Conservation (phyloP, 805 yeast genomes). For the Ogataea nakhonphanomensis region DNA sequence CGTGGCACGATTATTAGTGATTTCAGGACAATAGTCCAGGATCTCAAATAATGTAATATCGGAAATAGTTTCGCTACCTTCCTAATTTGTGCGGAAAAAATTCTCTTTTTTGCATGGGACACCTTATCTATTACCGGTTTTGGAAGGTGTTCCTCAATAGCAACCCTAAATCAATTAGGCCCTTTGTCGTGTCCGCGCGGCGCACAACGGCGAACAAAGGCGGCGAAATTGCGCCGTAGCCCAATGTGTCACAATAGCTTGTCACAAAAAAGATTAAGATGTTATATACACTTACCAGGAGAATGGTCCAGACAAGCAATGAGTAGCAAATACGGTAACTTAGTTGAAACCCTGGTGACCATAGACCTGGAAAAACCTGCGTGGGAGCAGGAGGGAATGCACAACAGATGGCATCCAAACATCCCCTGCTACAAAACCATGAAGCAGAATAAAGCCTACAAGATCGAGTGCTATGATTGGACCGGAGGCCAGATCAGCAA, state of each 20-base stretch:
- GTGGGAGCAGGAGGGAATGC: conserved; percentile 43
- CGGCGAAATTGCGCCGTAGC: too few relatives aligned
- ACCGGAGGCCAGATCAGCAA: conserved; percentile 50
- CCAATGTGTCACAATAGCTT: too few relatives aligned
- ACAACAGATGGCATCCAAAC: conserved; percentile 55
- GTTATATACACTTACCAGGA: not conserved
- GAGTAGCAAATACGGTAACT: conserved; percentile 19
- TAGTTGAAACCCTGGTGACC: conserved; percentile 37
- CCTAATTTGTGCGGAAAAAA: too few relatives aligned
- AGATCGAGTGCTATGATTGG: conserved; percentile 52
- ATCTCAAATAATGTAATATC: too few relatives aligned
- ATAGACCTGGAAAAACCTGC: conserved; percentile 44
- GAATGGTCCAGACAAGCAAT: not conserved
- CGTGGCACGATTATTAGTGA: not conserved
- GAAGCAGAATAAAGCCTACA: conserved; percentile 41
- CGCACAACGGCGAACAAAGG: too few relatives aligned
- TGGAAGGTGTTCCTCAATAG: too few relatives aligned
- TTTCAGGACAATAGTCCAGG: too few relatives aligned
- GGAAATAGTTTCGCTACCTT: too few relatives aligned
- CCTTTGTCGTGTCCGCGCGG: too few relatives aligned
- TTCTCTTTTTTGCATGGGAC: too few relatives aligned
- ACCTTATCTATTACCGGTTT: too few relatives aligned
- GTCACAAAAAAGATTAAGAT: not conserved
- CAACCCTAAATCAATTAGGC: too few relatives aligned
- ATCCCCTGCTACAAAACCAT: conserved; percentile 41